Evolutionary conservation across 129 eudicot species (phyloP), one percentile per base, ranked within the genome.

Genomic region (Ambrosia artemisiifolia): DNA sequence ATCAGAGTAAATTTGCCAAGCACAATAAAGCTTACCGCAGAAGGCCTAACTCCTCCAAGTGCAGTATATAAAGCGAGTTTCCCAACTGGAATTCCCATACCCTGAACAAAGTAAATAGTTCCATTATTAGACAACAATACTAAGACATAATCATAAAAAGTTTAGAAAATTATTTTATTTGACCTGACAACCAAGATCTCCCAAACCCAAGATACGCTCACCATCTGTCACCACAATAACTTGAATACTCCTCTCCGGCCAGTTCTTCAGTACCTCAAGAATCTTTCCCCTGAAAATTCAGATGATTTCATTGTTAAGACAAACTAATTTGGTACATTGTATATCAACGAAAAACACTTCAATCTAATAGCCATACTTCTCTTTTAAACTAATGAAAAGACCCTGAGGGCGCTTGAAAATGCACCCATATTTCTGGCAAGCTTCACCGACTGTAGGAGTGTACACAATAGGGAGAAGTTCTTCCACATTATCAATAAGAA

Each of bases 31-130:
- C 91, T 89, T 86, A 91, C 97, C 12, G 97, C 87, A 32, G 97
- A 91, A 79, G 97, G 97, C 66, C 96, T 83, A 63, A 91, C 87
- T 75, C 97, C 97, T 84, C 97, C 96, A 14, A 91, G 93, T 59
- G 97, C 97, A 53, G 93, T 84, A 78, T 88, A 91, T 63, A 91
- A 74, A 35, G 96, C 85, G 55, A 91, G 80, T 79, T 91, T 88
- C 57, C 97, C 97, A 13, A 91, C 97, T 68, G 97, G 97, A 82
- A 91, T 91, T 49, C 97, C 97, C 93, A 91, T 91, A 34, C 97
- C 97, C 97, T 91, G 83, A 33, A 75, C 43, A 51, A 74, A 50
- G 47, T 12, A 3, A 46, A 38, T 16, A 70, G 5, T 68, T 64
- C 17, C 32, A n/a, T 34, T 61, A n/a, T n/a, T n/a, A n/a, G 56